Percentiles rank a stretch among this genome's conserved stretches.
Evolutionary conservation across 352 stramenopile genomes (phyloP).

Genomic region (Pythium diclinum): DNA sequence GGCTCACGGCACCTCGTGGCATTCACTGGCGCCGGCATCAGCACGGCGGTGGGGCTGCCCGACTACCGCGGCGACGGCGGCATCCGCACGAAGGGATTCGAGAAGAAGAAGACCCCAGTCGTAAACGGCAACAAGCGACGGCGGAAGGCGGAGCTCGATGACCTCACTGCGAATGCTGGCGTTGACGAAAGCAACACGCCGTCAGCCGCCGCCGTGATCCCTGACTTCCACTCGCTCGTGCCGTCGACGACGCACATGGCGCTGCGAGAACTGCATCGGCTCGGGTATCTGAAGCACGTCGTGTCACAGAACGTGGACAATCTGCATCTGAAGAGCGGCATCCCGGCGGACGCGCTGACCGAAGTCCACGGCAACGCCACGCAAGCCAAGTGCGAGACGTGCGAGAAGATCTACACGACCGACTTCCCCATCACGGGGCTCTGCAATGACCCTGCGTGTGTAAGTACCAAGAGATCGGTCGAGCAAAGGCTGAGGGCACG

Average conservation of each 20-base stretch:
- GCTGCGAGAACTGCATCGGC: slow-evolving; percentile 66
- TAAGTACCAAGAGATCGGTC: slow-evolving; percentile 61
- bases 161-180: not conserved
- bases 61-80: slow-evolving; percentile 82
- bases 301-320: slow-evolving; percentile 87
- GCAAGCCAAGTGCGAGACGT: slow-evolving; percentile 81
- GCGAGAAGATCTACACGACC: slow-evolving; percentile 76
- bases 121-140: slow-evolving; percentile 3
- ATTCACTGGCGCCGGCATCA: slow-evolving; percentile 81
- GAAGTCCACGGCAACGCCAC: slow-evolving; percentile 85
- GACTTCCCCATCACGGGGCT: slow-evolving; percentile 70
- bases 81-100: slow-evolving; percentile 66
- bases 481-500: slow-evolving; percentile 60
- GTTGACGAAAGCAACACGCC: not conserved
- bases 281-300: slow-evolving; percentile 71
- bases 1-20: slow-evolving; percentile 65
- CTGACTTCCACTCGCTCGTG: slow-evolving; percentile 65
- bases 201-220: slow-evolving; percentile 26
- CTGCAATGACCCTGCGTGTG: slow-evolving; percentile 57
- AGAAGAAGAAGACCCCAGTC: slow-evolving; percentile 24
- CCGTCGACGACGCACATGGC: slow-evolving; percentile 82
- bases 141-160: slow-evolving; percentile 8
- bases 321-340: slow-evolving; percentile 76
- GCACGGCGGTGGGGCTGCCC: slow-evolving; percentile 70
- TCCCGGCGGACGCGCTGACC: slow-evolving; percentile 49